phyloP scores from a whole-genome alignment of 441 rosid genomes.

The Adansonia gregorii region DNA sequence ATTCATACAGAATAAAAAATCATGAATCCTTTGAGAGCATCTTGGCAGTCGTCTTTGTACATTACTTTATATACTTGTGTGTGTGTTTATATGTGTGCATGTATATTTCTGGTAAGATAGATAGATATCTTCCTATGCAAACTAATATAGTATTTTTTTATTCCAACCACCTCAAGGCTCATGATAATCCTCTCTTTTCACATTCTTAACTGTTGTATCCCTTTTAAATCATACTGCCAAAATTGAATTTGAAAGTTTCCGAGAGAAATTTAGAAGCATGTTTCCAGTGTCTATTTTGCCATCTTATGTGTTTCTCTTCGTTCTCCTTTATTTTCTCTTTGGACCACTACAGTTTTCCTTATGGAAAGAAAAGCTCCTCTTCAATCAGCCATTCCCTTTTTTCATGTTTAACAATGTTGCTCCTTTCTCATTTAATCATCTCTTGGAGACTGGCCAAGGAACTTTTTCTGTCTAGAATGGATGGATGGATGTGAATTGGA shows the following conservation, averaged over 20 bases:
- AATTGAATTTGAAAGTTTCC: slow-evolving; percentile 3
- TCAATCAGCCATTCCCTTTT: neutral
- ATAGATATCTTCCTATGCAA: too few relatives aligned
- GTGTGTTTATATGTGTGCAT: too few relatives aligned
- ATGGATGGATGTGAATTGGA: slow-evolving; percentile 33
- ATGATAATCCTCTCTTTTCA: neutral
- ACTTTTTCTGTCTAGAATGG: slow-evolving; percentile 8
- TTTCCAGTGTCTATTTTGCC: neutral
- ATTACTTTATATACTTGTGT: too few relatives aligned
- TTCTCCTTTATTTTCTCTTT: neutral
- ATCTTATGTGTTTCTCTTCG: neutral
- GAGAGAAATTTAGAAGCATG: neutral
- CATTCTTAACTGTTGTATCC: neutral
- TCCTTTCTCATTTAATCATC: neutral
- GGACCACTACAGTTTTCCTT: neutral
- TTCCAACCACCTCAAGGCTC: neutral
- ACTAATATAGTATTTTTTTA: neutral
- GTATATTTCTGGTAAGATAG: too few relatives aligned
- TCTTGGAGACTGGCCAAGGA: neutral
- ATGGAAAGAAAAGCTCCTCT: neutral
- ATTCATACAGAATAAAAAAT: neutral
- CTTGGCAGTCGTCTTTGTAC: too few relatives aligned
- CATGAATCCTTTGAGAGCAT: neutral
- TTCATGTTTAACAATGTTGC: neutral
- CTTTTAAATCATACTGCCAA: neutral